Evolutionary conservation across 805 yeast genomes (phyloP).

Genomic region (Yamadazyma phyllophila): DNA sequence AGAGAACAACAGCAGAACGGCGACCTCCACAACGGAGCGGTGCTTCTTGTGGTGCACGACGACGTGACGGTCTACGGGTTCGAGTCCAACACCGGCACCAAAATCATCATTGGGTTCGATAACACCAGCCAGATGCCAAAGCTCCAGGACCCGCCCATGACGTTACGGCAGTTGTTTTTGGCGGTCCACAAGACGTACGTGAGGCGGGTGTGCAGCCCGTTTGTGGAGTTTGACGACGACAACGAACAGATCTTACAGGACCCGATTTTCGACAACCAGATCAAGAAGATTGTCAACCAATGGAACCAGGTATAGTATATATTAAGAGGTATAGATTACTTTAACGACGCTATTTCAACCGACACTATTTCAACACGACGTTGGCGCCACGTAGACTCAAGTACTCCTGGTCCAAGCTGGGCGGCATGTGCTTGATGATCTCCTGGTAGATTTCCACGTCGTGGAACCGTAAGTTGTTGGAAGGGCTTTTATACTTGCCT

Average conservation of each 20-base stretch:
- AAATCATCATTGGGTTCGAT: slow-evolving; percentile 55
- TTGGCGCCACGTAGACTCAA: slow-evolving; percentile 85
- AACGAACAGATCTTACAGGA: slow-evolving; percentile 23
- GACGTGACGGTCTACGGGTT: slow-evolving; percentile 65
- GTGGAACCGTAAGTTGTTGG: slow-evolving; percentile 72
- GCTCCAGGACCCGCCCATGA: slow-evolving; percentile 2
- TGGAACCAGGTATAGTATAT: slow-evolving; percentile 19
- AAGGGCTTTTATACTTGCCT: slow-evolving; percentile 72
- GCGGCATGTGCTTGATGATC: slow-evolving; percentile 72
- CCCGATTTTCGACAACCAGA: slow-evolving; percentile 28
- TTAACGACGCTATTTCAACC: no score
- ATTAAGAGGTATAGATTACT: neutral
- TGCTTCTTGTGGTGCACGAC: slow-evolving; percentile 62
- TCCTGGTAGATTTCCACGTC: slow-evolving; percentile 78
- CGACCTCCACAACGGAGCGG: slow-evolving; percentile 22
- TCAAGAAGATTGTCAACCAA: slow-evolving; percentile 23
- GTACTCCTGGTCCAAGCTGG: slow-evolving; percentile 93
- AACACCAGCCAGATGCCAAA: slow-evolving; percentile 12
- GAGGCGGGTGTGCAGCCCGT: slow-evolving; percentile 61
- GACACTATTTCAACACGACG: slow-evolving; percentile 59
- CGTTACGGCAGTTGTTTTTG: slow-evolving; percentile 23
- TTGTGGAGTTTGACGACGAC: slow-evolving; percentile 25
- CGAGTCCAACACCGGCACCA: slow-evolving; percentile 66
- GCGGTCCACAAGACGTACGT: slow-evolving; percentile 55
- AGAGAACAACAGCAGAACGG: slow-evolving; percentile 34